Base-by-base conservation (phyloP, 352 stramenopile genomes). In the Pythium biforme region DNA sequence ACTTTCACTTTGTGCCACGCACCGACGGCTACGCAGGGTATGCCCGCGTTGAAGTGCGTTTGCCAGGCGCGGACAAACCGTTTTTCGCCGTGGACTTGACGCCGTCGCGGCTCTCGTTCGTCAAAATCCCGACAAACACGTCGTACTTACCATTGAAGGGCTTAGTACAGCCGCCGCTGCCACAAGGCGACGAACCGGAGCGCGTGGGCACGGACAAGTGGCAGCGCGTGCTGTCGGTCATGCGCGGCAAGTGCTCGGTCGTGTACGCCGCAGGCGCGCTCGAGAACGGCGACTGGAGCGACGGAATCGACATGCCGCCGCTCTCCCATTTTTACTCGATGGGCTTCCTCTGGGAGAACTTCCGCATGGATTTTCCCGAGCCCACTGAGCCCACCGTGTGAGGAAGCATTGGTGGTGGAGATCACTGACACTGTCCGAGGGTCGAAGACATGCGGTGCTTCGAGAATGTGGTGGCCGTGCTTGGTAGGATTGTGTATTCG, bases 181-280 rank as follows among this genome's bases (percentile, higher is more conserved):
- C 54, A 27, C n/a, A 25, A 41, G 54, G 54, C 10, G 54, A 60
- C 7, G 54, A 60, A 41, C 39, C 27, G 2, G 54, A 60, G n/a
- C 54, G 54, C n/a, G 40, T 52, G 11, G 54, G 40, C 41, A 52
- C 54, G 10, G 54, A 52, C 37, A 50, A 51, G 54, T 60, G 39
- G 54, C 14, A 17, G 17, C 2, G 19, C 19, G 27, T 60, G 17
- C 17, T 4, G 20, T 8, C 40, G 25, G 27, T 11, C 39, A 60
- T 60, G 54, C 54, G 54, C 11, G 39, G 54, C 23, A 60, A 40
- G 15, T 51, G 54, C 39, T 60, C 54, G 11, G 25, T n/a, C 23
- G 54, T 60, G 19, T 52, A 29, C 10, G 54, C 39, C 14, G 15
- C 40, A 15, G 54, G 54, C 10, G 54, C 39, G 8, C 41, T 60